phyloP scores from a whole-genome alignment of 1,284 basidiomycete species.

The Trichosporon asahii region DNA sequence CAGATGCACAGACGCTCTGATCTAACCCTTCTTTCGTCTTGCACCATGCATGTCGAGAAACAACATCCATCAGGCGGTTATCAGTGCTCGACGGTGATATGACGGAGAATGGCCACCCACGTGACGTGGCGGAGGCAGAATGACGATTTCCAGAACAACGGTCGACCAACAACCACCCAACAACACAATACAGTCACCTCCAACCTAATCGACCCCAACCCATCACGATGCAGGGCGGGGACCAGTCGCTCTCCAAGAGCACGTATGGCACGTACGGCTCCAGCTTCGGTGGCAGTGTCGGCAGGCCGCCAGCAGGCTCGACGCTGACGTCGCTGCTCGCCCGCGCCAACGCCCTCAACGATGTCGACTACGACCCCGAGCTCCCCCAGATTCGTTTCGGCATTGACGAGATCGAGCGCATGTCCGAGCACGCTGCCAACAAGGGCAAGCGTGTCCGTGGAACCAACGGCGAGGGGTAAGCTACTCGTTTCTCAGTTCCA shows the following conservation, averaged over 20 bases:
- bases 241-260: slow-evolving; percentile 10
- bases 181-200: not conserved
- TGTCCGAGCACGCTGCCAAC: slow-evolving; percentile 41
- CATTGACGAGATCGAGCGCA: slow-evolving; percentile 49
- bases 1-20: not conserved
- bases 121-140: slow-evolving; percentile 10
- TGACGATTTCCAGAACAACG: slow-evolving; percentile 13
- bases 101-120: slow-evolving; percentile 2
- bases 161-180: slow-evolving; percentile 2
- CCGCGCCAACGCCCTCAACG: slow-evolving; percentile 43
- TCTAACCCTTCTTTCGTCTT: not conserved
- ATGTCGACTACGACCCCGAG: slow-evolving; percentile 39
- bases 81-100: not conserved
- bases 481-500: not conserved
- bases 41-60: not conserved
- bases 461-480: slow-evolving; percentile 43
- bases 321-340: slow-evolving; percentile 41
- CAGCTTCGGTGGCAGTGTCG: slow-evolving; percentile 10
- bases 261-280: slow-evolving; percentile 14
- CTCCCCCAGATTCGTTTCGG: slow-evolving; percentile 47
- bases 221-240: slow-evolving; percentile 16
- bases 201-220: not conserved
- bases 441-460: slow-evolving; percentile 35
- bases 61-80: not conserved
- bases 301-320: slow-evolving; percentile 25